phyloP scores from a whole-genome alignment of 495 filamentous ascomycete species.

The Saxispiralis lemnorum region DNA sequence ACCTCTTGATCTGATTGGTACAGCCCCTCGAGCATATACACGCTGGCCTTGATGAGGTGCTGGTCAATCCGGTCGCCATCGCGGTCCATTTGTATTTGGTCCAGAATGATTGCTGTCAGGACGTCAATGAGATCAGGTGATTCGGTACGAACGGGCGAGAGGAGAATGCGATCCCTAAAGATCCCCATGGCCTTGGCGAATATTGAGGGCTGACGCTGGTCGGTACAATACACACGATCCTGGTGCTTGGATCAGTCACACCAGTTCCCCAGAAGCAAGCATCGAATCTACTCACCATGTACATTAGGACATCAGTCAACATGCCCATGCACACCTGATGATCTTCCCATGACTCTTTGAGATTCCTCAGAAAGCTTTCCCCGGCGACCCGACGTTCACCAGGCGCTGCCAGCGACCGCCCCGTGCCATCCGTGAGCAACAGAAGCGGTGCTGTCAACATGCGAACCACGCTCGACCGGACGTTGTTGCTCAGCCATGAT shows the following conservation, averaged over 20 bases:
- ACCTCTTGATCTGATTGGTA: constrained; percentile 65
- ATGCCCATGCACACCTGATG: constrained; percentile 91
- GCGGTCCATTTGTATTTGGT: constrained; percentile 82
- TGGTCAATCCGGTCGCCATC: constrained; percentile 81
- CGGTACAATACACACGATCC: constrained; percentile 63
- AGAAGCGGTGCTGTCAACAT: constrained; percentile 44
- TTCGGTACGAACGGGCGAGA: constrained; percentile 28
- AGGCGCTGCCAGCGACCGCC: constrained; percentile 32
- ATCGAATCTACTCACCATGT: constrained; percentile 45
- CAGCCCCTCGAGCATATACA: constrained; percentile 79
- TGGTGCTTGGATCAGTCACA: constrained; percentile 8
- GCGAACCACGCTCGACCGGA: constrained; percentile 43
- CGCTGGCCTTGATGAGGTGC: constrained; percentile 59
- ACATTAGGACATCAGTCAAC: constrained; percentile 95
- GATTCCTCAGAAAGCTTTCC: constrained; percentile 60
- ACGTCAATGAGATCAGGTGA: constrained; percentile 42
- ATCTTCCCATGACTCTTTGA: constrained; percentile 68
- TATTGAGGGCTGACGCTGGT: constrained; percentile 57
- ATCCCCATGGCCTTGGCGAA: constrained; percentile 69
- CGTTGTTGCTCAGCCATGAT: constrained; percentile 52
- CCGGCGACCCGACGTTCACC: constrained; percentile 64
- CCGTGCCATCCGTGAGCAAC: constrained; percentile 14
- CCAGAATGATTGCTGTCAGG: constrained; percentile 64
- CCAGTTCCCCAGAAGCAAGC: not conserved
- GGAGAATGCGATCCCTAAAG: constrained; percentile 69